Percentiles rank a stretch among this genome's conserved stretches.
Conservation (phyloP, 805 yeast genomes). For the Schwanniomyces sp. region DNA sequence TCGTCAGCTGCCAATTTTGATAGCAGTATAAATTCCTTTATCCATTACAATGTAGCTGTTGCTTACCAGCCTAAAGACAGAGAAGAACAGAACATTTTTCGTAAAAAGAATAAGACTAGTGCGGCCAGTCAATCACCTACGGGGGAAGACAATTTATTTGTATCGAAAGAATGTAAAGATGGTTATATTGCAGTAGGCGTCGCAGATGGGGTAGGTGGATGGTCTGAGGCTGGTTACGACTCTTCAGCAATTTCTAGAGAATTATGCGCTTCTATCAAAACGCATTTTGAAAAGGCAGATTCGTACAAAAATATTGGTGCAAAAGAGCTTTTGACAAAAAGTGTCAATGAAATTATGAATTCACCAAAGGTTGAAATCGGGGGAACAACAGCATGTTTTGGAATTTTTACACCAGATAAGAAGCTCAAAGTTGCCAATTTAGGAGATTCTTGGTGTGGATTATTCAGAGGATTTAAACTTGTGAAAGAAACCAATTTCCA, state of each 20-base stretch:
- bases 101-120: conserved; percentile 21
- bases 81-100: conserved; percentile 47
- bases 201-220: conserved; percentile 98
- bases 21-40: conserved; percentile 14
- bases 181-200: conserved; percentile 66
- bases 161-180: conserved; percentile 37
- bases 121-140: conserved; percentile 54
- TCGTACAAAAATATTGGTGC: conserved; percentile 28
- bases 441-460: conserved; percentile 95
- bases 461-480: conserved; percentile 66
- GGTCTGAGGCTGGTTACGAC: conserved; percentile 91
- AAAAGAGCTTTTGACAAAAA: conserved; percentile 48
- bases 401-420: conserved; percentile 56
- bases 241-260: conserved; percentile 85
- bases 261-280: conserved; percentile 58
- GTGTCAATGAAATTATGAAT: conserved; percentile 53
- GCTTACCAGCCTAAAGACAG: conserved; percentile 77
- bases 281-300: conserved; percentile 24
- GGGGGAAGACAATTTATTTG: conserved; percentile 76
- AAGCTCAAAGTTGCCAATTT: conserved; percentile 72
- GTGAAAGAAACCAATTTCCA: conserved; percentile 71
- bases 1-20: conserved; percentile 18
- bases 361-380: conserved; percentile 78
- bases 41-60: conserved; percentile 58
- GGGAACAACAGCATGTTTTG: conserved; percentile 90